Percentiles rank a stretch among this genome's conserved stretches.
These are phyloP conservation scores for Aspergillus conjunctus DNA, from an alignment of 495 filamentous ascomycete genomes.

Conservation along the genomic window DNA sequence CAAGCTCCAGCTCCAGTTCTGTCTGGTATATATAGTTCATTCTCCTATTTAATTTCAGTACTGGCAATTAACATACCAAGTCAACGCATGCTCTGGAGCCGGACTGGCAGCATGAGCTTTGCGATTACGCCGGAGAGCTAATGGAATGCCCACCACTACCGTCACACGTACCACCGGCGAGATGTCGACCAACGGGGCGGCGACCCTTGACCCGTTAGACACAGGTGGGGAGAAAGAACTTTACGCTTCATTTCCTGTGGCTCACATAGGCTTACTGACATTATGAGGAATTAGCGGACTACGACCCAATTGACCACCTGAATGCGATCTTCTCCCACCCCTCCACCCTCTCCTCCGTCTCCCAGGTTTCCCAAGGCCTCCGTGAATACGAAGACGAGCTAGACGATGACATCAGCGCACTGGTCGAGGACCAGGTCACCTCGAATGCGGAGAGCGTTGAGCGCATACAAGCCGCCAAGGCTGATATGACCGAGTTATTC, in stretches of 20 bases:
- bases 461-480: conserved; percentile 86
- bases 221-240: conserved; percentile 36
- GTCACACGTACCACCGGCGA: conserved; percentile 37
- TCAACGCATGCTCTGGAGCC: conserved; percentile 17
- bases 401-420: conserved; percentile 72
- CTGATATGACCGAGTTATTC: conserved; percentile 86
- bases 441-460: conserved; percentile 85
- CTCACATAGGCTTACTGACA: conserved; percentile 23
- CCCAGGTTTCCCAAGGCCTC: conserved; percentile 69
- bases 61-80: not conserved
- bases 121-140: conserved; percentile 29
- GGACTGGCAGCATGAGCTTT: conserved; percentile 35
- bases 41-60: not conserved
- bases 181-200: conserved; percentile 44
- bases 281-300: conserved; percentile 66
- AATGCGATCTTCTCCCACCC: conserved; percentile 94
- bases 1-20: not conserved
- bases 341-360: conserved; percentile 78
- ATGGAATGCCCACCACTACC: conserved; percentile 46
- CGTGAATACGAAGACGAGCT: conserved; percentile 81
- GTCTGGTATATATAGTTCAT: not conserved
- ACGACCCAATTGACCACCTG: conserved; percentile 90
- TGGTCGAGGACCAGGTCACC: conserved; percentile 79
- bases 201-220: conserved; percentile 44
- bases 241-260: not conserved